Evolutionary conservation across 2,329 filamentous ascomycete species (phyloP).

Genomic region (Fusarium citri): DNA sequence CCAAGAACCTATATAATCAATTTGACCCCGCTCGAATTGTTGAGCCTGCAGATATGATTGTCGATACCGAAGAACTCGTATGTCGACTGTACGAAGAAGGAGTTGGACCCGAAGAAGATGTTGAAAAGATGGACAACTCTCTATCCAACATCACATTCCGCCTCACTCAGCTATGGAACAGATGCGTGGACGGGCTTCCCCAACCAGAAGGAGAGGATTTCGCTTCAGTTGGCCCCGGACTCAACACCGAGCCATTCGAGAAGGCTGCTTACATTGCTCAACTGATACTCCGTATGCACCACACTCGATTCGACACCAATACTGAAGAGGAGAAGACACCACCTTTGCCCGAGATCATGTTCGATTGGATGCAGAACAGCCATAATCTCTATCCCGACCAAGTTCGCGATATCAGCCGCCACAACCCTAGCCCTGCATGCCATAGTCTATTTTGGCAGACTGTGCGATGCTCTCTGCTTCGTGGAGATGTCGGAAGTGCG

Average conservation of each 20-base stretch:
- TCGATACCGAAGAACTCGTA: conserved; percentile 80
- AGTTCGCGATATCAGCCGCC: conserved; percentile 70
- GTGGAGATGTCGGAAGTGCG: conserved; percentile 77
- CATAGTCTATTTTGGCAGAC: conserved; percentile 88
- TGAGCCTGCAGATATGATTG: conserved; percentile 78
- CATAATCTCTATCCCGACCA: conserved; percentile 80
- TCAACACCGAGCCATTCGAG: conserved; percentile 70
- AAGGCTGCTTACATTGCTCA: conserved; percentile 85
- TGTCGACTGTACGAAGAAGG: conserved; percentile 72
- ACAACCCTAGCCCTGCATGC: conserved; percentile 78
- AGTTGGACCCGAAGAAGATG: conserved; percentile 66
- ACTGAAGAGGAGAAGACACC: conserved; percentile 56
- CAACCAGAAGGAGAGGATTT: conserved; percentile 64
- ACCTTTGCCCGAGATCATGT: conserved; percentile 79
- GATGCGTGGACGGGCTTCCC: conserved; percentile 62
- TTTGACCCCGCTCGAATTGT: conserved; percentile 69
- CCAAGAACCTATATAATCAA: conserved; percentile 73
- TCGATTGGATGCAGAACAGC: conserved; percentile 83
- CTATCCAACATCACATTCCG: conserved; percentile 65
- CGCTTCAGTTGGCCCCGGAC: conserved; percentile 73
- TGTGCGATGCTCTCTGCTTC: conserved; percentile 78
- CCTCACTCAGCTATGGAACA: conserved; percentile 67
- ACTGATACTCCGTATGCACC: conserved; percentile 82
- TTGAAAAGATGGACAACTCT: conserved; percentile 66
- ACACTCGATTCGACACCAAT: conserved; percentile 64